These are phyloP conservation scores for Clohesyomyces aquaticus DNA, from an alignment of 495 filamentous ascomycete species.

Conservation along the genomic window DNA sequence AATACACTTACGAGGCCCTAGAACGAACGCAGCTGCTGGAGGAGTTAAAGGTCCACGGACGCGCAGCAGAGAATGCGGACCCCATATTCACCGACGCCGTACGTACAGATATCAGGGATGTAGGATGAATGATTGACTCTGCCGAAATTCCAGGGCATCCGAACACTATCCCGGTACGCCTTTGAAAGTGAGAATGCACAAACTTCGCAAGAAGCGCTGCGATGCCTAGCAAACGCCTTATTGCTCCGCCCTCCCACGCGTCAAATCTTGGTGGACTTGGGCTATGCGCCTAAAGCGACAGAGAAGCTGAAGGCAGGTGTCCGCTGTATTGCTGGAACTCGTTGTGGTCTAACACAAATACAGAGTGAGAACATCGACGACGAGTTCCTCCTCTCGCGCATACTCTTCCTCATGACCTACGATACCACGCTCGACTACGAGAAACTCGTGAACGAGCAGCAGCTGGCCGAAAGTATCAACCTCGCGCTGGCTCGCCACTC, in stretches of 20 bases:
- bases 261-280: conserved; percentile 80
- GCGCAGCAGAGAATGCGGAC: conserved; percentile 68
- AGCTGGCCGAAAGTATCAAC: conserved; percentile 71
- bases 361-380: conserved; percentile 77
- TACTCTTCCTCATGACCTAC: conserved; percentile 87
- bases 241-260: conserved; percentile 71
- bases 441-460: conserved; percentile 68
- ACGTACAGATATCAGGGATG: conserved; percentile 36
- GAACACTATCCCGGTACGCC: conserved; percentile 70
- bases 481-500: conserved; percentile 65
- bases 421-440: conserved; percentile 71
- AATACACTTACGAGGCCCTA: conserved; percentile 11
- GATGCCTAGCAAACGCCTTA: conserved; percentile 86
- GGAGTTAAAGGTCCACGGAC: conserved; percentile 77
- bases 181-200: conserved; percentile 62
- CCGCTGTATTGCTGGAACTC: not conserved
- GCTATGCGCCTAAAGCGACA: conserved; percentile 70
- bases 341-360: not conserved
- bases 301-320: conserved; percentile 65
- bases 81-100: conserved; percentile 81
- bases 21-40: conserved; percentile 56
- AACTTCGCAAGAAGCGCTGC: conserved; percentile 75
- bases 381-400: conserved; percentile 81
- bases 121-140: not conserved
- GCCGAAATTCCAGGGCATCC: conserved; percentile 64